phyloP scores from a whole-genome alignment of 1,284 basidiomycete genomes.

The Entoloma clypeatum region DNA sequence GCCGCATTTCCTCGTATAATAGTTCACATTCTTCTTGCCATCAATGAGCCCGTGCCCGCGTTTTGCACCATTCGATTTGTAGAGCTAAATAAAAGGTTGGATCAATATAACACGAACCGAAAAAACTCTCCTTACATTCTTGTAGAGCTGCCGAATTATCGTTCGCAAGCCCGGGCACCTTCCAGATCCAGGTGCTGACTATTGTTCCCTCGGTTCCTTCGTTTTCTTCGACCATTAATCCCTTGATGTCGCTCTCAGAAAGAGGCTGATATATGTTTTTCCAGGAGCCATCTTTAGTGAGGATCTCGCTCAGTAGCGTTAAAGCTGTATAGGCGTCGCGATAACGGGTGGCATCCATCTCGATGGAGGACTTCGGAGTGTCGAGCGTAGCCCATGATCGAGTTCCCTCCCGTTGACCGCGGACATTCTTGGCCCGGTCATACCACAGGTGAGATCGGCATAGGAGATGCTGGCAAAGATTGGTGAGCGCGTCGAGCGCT shows the following conservation, averaged over 20 bases:
- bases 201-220: conserved; percentile 3
- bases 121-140: neutral
- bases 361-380: conserved; percentile 13
- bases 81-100: conserved; percentile 18
- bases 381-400: conserved; percentile 17
- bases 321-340: conserved; percentile 7
- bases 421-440: conserved; percentile 25
- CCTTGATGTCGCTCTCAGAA: conserved; percentile 2
- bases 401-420: conserved; percentile 25
- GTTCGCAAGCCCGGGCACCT: neutral
- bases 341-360: conserved; percentile 15
- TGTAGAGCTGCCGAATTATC: conserved; percentile 5
- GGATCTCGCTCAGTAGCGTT: neutral
- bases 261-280: conserved; percentile 12
- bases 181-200: conserved; percentile 10
- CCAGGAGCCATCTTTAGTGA: conserved; percentile 17
- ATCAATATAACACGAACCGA: neutral
- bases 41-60: conserved; percentile 25
- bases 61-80: conserved; percentile 30
- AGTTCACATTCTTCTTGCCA: conserved; percentile 33
- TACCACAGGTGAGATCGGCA: conserved; percentile 20
- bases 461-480: conserved; percentile 27
- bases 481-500: conserved; percentile 22
- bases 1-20: conserved; percentile 32
- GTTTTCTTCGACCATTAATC: conserved; percentile 6